Conservation (phyloP, 164 flowering plant genomes). For the Cinnamomum micranthum region DNA sequence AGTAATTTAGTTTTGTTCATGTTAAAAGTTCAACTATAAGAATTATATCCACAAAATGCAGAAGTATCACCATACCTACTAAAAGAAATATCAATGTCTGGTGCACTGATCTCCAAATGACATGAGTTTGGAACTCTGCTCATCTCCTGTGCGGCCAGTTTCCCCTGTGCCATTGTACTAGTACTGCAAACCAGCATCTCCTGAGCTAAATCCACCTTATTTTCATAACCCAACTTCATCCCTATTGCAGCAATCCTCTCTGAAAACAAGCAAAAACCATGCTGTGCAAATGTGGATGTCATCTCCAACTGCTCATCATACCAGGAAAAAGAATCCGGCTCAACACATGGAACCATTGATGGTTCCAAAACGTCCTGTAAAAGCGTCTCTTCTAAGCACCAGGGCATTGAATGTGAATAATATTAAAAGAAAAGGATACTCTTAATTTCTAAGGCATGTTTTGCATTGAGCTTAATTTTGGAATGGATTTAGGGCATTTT, state of each 20-base stretch:
- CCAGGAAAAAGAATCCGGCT: slow-evolving; percentile 35
- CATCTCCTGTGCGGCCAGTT: slow-evolving; percentile 27
- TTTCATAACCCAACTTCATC: slow-evolving; percentile 21
- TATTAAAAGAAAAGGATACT: too few relatives aligned
- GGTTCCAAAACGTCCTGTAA: slow-evolving; percentile 47
- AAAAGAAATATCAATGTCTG: slow-evolving; percentile 12
- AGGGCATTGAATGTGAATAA: not conserved
- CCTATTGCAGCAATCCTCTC: slow-evolving; percentile 40
- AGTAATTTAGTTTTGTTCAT: too few relatives aligned
- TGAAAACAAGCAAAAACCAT: slow-evolving; percentile 66
- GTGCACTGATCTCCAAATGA: slow-evolving; percentile 13
- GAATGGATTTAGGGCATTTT: not conserved
- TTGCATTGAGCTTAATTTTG: not conserved
- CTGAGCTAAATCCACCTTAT: slow-evolving; percentile 36
- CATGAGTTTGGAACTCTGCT: slow-evolving; percentile 13
- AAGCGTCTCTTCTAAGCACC: slow-evolving; percentile 6
- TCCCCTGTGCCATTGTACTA: slow-evolving; percentile 42
- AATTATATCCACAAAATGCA: too few relatives aligned
- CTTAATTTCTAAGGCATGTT: not conserved
- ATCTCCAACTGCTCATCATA: slow-evolving; percentile 53
- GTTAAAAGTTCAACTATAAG: too few relatives aligned
- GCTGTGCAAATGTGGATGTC: slow-evolving; percentile 58
- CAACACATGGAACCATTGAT: slow-evolving; percentile 31
- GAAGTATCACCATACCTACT: slow-evolving; percentile 26
- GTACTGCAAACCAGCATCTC: slow-evolving; percentile 54